Percentiles rank a stretch among this genome's conserved stretches.
Conservation (phyloP, 345 rosid species). For the Theobroma cacao region DNA sequence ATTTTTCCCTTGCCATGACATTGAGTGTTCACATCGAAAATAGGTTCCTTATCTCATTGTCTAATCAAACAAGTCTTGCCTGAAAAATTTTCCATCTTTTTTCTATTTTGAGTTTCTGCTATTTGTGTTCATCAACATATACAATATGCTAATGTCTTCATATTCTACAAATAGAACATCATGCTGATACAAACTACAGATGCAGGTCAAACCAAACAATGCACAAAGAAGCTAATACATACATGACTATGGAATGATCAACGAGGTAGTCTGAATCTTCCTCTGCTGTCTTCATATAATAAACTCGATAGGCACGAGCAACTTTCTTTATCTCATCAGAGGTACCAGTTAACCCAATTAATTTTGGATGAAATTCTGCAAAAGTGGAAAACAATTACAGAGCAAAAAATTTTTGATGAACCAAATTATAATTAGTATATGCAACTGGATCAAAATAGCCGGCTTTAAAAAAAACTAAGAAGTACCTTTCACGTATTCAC, state of each 20-base stretch:
- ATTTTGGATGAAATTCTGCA: constrained; percentile 85
- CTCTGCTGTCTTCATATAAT: constrained; percentile 93
- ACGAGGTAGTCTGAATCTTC: constrained; percentile 99
- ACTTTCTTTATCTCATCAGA: constrained; percentile 73
- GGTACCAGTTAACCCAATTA: constrained; percentile 82
- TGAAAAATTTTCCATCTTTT: background rate
- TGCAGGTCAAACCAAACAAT: background rate
- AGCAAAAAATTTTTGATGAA: background rate
- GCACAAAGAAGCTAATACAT: constrained; percentile 24
- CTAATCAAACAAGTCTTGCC: background rate
- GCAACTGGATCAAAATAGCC: background rate
- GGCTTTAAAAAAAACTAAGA: background rate
- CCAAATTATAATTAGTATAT: background rate
- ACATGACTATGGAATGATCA: constrained; percentile 98
- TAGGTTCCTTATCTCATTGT: background rate
- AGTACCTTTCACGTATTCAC: constrained; percentile 87
- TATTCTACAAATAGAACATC: background rate
- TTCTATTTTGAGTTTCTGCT: background rate
- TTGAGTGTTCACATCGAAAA: background rate
- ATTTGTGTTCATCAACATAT: background rate
- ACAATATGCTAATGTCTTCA: background rate
- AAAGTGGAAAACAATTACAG: background rate
- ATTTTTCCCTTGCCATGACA: background rate
- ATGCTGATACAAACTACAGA: background rate
- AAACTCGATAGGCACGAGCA: constrained; percentile 91